Conservation (phyloP, 164 flowering plant species). For the Echeveria elegans region DNA sequence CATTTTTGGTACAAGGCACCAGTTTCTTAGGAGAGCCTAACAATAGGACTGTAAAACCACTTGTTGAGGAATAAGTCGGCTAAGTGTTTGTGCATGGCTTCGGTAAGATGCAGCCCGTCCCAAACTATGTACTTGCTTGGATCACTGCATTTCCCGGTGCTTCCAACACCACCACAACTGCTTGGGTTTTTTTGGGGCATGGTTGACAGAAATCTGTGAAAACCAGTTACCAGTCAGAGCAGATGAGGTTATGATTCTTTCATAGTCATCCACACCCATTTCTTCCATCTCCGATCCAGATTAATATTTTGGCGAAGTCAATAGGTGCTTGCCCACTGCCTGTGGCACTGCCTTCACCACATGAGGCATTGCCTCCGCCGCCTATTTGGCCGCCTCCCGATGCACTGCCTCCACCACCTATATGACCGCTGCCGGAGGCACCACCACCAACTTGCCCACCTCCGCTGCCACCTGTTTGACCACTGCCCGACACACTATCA, state of each 20-base stretch:
- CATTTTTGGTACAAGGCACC: no score
- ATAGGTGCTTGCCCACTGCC: not conserved
- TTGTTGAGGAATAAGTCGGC: not conserved
- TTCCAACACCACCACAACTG: no score
- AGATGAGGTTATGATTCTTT: conserved; percentile 17
- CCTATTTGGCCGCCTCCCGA: not conserved
- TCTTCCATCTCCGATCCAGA: conserved; percentile 51
- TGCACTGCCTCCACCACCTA: not conserved
- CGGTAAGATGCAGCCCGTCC: not conserved
- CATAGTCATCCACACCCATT: conserved; percentile 32
- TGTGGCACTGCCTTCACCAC: not conserved
- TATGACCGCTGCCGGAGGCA: not conserved
- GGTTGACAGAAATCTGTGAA: conserved; percentile 9
- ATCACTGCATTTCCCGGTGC: not conserved
- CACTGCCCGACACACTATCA: not conserved
- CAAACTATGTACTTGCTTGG: not conserved
- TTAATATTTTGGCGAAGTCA: conserved; percentile 16
- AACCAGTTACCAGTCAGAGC: conserved; percentile 11
- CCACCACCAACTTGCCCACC: not conserved
- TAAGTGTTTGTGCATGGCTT: not conserved
- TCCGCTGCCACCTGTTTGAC: not conserved
- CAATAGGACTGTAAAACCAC: no score
- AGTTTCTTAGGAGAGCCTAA: no score
- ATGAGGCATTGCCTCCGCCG: no score
- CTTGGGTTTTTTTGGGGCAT: conserved; percentile 6